A percentile compares a stretch with the other conserved stretches of the same genome.
Conservation (phyloP, 2,329 filamentous ascomycete genomes). For the Massarina eburnea region DNA sequence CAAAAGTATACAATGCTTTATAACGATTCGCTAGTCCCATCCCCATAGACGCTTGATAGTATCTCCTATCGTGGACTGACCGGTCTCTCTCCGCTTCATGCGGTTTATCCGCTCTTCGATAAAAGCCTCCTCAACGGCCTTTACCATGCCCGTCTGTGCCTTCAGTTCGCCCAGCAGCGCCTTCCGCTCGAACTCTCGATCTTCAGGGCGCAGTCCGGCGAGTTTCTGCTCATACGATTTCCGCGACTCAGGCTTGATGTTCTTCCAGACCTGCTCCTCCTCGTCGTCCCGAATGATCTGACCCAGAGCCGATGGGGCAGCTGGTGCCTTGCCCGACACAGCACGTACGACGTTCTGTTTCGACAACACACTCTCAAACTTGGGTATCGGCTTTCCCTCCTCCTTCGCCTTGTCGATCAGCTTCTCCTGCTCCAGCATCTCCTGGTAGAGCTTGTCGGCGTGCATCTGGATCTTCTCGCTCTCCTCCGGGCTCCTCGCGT, state of each 20-base stretch:
- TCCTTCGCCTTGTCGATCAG: constrained; percentile 70
- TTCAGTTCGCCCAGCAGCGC: constrained; percentile 39
- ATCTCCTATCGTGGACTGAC: constrained; percentile 41
- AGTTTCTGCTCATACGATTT: constrained; percentile 38
- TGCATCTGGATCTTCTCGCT: constrained; percentile 90
- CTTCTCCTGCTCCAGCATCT: constrained; percentile 80
- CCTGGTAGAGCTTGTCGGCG: constrained; percentile 85
- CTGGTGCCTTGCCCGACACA: constrained; percentile 20
- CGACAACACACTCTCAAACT: constrained; percentile 60
- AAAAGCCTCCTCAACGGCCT: constrained; percentile 36
- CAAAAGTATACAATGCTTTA: constrained; percentile 2
- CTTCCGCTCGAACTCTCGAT: constrained; percentile 38
- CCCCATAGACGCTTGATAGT: constrained; percentile 42
- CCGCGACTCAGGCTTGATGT: constrained; percentile 33
- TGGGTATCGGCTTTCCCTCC: constrained; percentile 55
- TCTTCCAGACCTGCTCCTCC: constrained; percentile 29
- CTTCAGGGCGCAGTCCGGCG: constrained; percentile 27
- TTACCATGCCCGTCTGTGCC: constrained; percentile 32
- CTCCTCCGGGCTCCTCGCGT: constrained; percentile 67
- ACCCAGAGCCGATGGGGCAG: constrained; percentile 6
- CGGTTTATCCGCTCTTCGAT: constrained; percentile 38
- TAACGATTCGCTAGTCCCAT: constrained; percentile 24
- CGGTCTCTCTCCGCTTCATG: constrained; percentile 38
- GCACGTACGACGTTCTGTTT: constrained; percentile 33
- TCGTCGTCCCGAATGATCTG: constrained; percentile 11